A percentile compares a stretch with the other conserved stretches of the same genome.
These are phyloP conservation scores for Leishmania guyanensis DNA, from an alignment of 208 protist species.

Conservation along the genomic window DNA sequence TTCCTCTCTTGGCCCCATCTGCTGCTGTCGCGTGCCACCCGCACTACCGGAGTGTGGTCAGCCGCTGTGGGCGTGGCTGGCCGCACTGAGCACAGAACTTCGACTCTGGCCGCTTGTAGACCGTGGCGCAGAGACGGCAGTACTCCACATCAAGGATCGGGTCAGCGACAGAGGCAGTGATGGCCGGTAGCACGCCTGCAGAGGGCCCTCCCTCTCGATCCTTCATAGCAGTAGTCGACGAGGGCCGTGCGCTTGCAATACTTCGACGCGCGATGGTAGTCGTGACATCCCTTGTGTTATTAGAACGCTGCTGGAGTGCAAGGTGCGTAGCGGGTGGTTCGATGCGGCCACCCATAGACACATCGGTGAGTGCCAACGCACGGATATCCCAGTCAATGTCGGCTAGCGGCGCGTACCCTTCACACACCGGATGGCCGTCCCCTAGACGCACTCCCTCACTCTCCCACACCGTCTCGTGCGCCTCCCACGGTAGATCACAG, in stretches of 20 bases:
- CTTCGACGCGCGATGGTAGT: background rate
- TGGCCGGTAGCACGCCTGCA: background rate
- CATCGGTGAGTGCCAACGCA: slow-evolving; percentile 59
- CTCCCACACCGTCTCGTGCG: slow-evolving; percentile 85
- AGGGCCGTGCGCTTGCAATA: background rate
- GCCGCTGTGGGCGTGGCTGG: slow-evolving; percentile 26
- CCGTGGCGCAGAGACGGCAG: slow-evolving; percentile 54
- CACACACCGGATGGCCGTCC: slow-evolving; percentile 54
- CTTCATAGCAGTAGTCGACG: background rate
- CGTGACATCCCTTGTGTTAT: background rate
- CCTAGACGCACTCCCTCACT: slow-evolving; percentile 51
- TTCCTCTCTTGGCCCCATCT: background rate
- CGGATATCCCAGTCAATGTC: slow-evolving; percentile 69
- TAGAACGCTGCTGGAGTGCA: background rate
- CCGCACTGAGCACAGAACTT: slow-evolving; percentile 73
- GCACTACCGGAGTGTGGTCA: slow-evolving; percentile 10
- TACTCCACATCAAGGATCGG: slow-evolving; percentile 25
- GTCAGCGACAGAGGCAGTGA: slow-evolving; percentile 9
- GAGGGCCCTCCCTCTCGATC: background rate
- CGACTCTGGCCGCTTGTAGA: slow-evolving; percentile 44
- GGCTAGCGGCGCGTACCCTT: slow-evolving; percentile 70
- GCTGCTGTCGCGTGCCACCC: background rate
- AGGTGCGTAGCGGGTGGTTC: slow-evolving; percentile 23
- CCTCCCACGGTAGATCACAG: slow-evolving; percentile 81
- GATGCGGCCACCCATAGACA: slow-evolving; percentile 55